These are phyloP conservation scores for Haplographium delicatum DNA, from an alignment of 495 filamentous ascomycete species.

Conservation along the genomic window DNA sequence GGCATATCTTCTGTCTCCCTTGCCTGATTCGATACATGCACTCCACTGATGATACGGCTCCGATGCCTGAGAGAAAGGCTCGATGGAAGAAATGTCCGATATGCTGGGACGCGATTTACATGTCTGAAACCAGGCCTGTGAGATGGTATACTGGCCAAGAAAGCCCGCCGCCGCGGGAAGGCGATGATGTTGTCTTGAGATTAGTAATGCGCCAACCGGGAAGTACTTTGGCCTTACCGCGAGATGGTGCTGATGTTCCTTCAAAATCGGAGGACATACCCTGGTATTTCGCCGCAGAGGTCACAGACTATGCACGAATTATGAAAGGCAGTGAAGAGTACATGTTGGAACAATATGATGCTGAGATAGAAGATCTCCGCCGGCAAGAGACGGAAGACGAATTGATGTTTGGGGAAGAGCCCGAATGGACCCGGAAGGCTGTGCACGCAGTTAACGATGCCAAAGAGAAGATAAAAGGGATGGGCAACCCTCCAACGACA, in stretches of 20 bases:
- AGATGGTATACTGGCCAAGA: conserved; percentile 91
- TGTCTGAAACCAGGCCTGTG: conserved; percentile 84
- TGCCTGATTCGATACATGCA: conserved; percentile 97
- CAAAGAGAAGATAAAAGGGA: conserved; percentile 64
- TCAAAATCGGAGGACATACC: conserved; percentile 69
- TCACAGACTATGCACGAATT: conserved; percentile 88
- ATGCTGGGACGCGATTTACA: conserved; percentile 84
- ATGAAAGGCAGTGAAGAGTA: conserved; percentile 94
- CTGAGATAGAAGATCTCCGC: conserved; percentile 69
- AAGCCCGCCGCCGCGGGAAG: conserved; percentile 68
- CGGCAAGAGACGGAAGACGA: conserved; percentile 83
- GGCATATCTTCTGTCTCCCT: conserved; percentile 93
- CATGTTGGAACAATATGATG: conserved; percentile 71
- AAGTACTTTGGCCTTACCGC: conserved; percentile 80
- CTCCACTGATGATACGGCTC: conserved; percentile 62
- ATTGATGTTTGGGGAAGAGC: conserved; percentile 87
- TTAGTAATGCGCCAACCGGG: conserved; percentile 72
- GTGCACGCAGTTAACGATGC: conserved; percentile 62
- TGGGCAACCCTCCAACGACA: conserved; percentile 62
- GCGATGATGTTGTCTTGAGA: conserved; percentile 82
- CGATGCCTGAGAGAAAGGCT: conserved; percentile 60
- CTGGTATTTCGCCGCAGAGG: conserved; percentile 91
- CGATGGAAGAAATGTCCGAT: conserved; percentile 96
- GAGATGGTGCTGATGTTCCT: conserved; percentile 71
- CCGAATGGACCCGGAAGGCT: conserved; percentile 85